Percentiles rank a stretch among this genome's conserved stretches.
Evolutionary conservation across 805 yeast genomes (phyloP).

Genomic region (Cephaloascus albidus): DNA sequence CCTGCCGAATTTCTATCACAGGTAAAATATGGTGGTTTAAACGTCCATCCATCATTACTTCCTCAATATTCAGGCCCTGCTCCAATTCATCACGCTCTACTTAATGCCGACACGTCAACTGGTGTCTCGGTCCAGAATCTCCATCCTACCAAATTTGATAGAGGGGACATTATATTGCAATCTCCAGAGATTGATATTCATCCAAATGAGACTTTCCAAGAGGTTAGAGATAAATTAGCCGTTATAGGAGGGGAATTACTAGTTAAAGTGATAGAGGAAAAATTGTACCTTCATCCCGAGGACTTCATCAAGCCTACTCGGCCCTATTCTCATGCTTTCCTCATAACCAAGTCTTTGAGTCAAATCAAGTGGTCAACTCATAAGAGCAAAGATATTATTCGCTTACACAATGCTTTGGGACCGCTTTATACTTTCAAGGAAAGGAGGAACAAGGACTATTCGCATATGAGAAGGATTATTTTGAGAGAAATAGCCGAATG

Average conservation of each 20-base stretch:
- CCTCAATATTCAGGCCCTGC: constrained; percentile 84
- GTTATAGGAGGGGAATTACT: constrained; percentile 53
- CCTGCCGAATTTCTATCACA: constrained; percentile 47
- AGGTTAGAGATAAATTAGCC: constrained; percentile 46
- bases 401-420: constrained; percentile 45
- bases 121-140: constrained; percentile 89
- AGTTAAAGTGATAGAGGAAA: constrained; percentile 26
- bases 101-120: constrained; percentile 51
- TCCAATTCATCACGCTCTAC: constrained; percentile 73
- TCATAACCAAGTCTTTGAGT: constrained; percentile 32
- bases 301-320: constrained; percentile 12
- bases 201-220: constrained; percentile 29
- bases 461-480: constrained; percentile 29
- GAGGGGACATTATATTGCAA: constrained; percentile 62
- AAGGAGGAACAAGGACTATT: background rate
- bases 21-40: constrained; percentile 60
- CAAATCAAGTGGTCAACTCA: constrained; percentile 38
- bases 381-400: constrained; percentile 25
- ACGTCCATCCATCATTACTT: constrained; percentile 86
- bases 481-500: constrained; percentile 25
- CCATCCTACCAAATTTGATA: constrained; percentile 81
- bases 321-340: constrained; percentile 47
- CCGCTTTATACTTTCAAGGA: constrained; percentile 39
- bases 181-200: constrained; percentile 31
- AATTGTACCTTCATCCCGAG: constrained; percentile 12